These are phyloP conservation scores for Talaromyces islandicus DNA, from an alignment of 2,329 filamentous ascomycete species.

Conservation along the genomic window DNA sequence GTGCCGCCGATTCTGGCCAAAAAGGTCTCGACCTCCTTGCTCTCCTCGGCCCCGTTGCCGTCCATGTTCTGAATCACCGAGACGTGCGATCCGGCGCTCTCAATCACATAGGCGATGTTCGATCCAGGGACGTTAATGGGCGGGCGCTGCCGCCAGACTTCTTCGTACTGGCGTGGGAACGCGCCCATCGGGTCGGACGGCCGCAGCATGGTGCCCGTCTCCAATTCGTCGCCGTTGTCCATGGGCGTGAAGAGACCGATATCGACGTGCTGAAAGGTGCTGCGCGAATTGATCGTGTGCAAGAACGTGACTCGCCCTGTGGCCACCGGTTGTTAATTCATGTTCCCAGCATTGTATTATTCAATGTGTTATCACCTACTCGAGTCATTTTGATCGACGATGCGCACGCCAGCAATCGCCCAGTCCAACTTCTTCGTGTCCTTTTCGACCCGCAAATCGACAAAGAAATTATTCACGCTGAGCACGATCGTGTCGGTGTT, in stretches of 20 bases:
- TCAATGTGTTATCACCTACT: not conserved
- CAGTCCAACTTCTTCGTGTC: conserved; percentile 32
- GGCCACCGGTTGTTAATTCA: too few species aligned
- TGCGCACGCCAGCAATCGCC: conserved; percentile 38
- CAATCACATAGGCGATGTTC: conserved; percentile 11
- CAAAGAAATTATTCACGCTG: conserved; percentile 38
- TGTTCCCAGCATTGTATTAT: too few species aligned
- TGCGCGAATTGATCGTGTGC: conserved; percentile 11
- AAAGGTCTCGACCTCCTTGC: conserved; percentile 11
- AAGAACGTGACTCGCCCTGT: conserved; percentile 9
- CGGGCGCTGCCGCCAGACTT: conserved; percentile 8
- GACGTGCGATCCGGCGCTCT: conserved; percentile 8
- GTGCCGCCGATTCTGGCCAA: conserved; percentile 8
- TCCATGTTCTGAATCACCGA: conserved; percentile 8
- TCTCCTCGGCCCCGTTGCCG: conserved; percentile 8
- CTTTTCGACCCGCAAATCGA: conserved; percentile 38
- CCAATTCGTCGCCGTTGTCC: conserved; percentile 9
- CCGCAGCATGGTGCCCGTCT: conserved; percentile 7
- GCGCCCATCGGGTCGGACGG: conserved; percentile 5
- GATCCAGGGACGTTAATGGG: conserved; percentile 2
- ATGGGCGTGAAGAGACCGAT: conserved; percentile 5
- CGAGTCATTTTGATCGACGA: conserved; percentile 22
- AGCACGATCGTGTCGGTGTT: conserved; percentile 40
- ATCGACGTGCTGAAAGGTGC: conserved; percentile 10
- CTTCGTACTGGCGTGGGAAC: conserved; percentile 9